A percentile compares a stretch with the other conserved stretches of the same genome.
phyloP scores from a whole-genome alignment of 768 basidiomycete genomes.

The Suillus weaverae region DNA sequence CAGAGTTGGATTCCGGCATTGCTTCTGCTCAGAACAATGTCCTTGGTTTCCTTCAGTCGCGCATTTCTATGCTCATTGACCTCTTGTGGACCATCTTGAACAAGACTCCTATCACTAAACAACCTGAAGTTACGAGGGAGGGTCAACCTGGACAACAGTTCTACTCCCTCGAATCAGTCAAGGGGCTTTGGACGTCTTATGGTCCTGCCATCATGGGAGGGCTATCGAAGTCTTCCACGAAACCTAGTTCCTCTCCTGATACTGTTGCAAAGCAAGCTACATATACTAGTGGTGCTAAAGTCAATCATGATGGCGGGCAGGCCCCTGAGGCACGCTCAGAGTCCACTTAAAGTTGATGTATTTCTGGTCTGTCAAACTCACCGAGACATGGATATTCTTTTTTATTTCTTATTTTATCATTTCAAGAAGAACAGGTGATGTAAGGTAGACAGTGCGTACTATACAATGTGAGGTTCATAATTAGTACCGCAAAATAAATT shows the following conservation, averaged over 20 bases:
- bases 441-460: neutral
- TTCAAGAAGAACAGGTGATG: neutral
- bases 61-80: constrained; percentile 49
- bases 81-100: constrained; percentile 44
- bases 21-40: constrained; percentile 52
- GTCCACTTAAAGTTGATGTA: neutral
- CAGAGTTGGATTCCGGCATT: constrained; percentile 59
- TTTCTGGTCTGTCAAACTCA: neutral
- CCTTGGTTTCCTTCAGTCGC: constrained; percentile 55
- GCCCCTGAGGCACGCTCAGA: neutral
- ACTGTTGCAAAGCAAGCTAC: constrained; percentile 14
- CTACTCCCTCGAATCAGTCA: constrained; percentile 33
- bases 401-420: neutral
- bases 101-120: constrained; percentile 35
- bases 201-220: constrained; percentile 40
- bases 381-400: neutral
- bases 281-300: constrained; percentile 9
- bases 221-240: constrained; percentile 18
- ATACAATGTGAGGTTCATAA: constrained; percentile 5
- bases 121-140: constrained; percentile 25
- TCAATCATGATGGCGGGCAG: constrained; percentile 6
- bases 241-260: constrained; percentile 4
- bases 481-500: constrained; percentile 5
- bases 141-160: constrained; percentile 17
- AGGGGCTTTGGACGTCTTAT: constrained; percentile 43